Evolutionary conservation across 768 basidiomycete genomes (phyloP).

Genomic region (Pulveroboletus sp.): DNA sequence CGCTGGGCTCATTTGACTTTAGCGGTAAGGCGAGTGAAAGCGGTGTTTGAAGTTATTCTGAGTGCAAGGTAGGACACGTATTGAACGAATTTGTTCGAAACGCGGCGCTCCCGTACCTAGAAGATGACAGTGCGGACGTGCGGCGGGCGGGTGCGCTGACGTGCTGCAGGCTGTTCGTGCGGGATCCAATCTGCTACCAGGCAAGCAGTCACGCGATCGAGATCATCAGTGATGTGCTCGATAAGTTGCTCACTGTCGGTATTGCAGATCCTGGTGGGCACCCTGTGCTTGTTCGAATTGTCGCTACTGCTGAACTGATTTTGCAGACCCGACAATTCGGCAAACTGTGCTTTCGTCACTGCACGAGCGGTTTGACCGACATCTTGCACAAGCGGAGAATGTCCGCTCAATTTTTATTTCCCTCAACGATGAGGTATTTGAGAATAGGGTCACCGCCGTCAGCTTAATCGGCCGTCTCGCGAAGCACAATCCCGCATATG

Average conservation of each 20-base stretch:
- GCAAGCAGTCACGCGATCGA: slow-evolving; percentile 95
- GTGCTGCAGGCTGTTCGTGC: slow-evolving; percentile 86
- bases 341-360: slow-evolving; percentile 81
- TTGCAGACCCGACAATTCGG: slow-evolving; percentile 67
- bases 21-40: slow-evolving; percentile 50
- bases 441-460: slow-evolving; percentile 89
- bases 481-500: slow-evolving; percentile 94
- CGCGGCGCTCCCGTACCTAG: slow-evolving; percentile 88
- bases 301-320: slow-evolving; percentile 5
- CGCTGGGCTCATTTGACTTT: slow-evolving; percentile 91
- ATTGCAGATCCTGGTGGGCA: slow-evolving; percentile 88
- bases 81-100: slow-evolving; percentile 94
- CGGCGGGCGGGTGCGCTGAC: slow-evolving; percentile 87
- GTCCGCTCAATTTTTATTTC: slow-evolving; percentile 97
- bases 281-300: not conserved
- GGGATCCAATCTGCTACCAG: slow-evolving; percentile 94
- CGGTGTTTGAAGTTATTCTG: slow-evolving; percentile 3
- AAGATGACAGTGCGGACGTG: slow-evolving; percentile 86
- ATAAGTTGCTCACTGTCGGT: slow-evolving; percentile 90
- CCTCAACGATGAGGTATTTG: slow-evolving; percentile 93
- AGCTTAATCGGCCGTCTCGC: slow-evolving; percentile 88
- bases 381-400: slow-evolving; percentile 96
- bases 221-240: slow-evolving; percentile 95
- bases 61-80: slow-evolving; percentile 61
- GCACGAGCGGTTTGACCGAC: slow-evolving; percentile 93